phyloP scores from a whole-genome alignment of 2,329 filamentous ascomycete genomes.

The Fusarium lateritium region DNA sequence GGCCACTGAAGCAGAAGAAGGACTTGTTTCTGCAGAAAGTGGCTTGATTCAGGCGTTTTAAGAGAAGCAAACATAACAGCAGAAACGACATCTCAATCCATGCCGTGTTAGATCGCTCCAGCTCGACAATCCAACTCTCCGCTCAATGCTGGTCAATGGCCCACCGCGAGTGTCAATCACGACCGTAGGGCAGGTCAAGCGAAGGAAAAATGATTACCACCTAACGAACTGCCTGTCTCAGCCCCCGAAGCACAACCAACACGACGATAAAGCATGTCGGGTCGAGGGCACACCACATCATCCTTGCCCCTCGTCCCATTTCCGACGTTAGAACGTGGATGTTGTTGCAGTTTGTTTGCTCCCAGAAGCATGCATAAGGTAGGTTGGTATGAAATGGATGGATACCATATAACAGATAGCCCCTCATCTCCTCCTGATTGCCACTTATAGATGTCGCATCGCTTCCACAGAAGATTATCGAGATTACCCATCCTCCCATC shows the following conservation, averaged over 20 bases:
- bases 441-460: constrained; percentile 46
- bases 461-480: constrained; percentile 46
- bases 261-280: constrained; percentile 42
- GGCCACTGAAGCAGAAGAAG: constrained; percentile 18
- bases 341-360: constrained; percentile 34
- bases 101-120: not conserved
- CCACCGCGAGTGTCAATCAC: constrained; percentile 10
- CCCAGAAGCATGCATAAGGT: constrained; percentile 23
- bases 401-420: constrained; percentile 12
- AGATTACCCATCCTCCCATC: constrained; percentile 35
- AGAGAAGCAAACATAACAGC: constrained; percentile 27
- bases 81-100: constrained; percentile 7
- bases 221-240: constrained; percentile 50
- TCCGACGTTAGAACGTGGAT: constrained; percentile 17
- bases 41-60: constrained; percentile 22
- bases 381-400: constrained; percentile 10
- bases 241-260: constrained; percentile 53
- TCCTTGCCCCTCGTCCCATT: constrained; percentile 38
- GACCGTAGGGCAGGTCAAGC: constrained; percentile 13
- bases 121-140: not conserved
- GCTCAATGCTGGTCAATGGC: constrained; percentile 14
- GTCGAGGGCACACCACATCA: constrained; percentile 34
- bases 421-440: constrained; percentile 16
- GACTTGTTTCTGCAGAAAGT: constrained; percentile 22
- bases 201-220: constrained; percentile 16